Percentiles rank a stretch among this genome's conserved stretches.
Evolutionary conservation across 129 eudicot species (phyloP).

Genomic region (Centaurea solstitialis): DNA sequence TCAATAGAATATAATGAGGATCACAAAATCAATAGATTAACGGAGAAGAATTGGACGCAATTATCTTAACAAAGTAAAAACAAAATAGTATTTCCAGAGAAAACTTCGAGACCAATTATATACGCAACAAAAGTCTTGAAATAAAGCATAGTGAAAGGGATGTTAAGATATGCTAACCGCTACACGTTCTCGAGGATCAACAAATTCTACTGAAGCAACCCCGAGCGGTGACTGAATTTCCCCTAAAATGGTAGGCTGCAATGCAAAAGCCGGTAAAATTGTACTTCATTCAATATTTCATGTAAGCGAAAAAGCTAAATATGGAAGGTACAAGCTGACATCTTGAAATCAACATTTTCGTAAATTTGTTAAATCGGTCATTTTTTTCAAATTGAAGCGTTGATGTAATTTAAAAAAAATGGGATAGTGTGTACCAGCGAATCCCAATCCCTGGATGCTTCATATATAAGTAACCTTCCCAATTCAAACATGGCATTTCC

Average conservation of each 20-base stretch:
- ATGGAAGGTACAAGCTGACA: not conserved
- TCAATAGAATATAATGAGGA: not conserved
- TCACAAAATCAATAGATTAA: too few species aligned
- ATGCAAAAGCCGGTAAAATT: conserved; percentile 29
- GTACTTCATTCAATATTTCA: not conserved
- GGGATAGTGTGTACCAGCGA: conserved; percentile 59
- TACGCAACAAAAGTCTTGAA: not conserved
- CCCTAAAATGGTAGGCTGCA: conserved; percentile 80
- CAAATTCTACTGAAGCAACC: conserved; percentile 79
- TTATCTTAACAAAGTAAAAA: too few species aligned
- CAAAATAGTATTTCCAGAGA: too few species aligned
- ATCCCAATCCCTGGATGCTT: conserved; percentile 97
- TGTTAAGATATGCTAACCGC: conserved; percentile 54
- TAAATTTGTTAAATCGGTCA: not conserved
- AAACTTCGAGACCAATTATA: too few species aligned
- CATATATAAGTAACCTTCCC: conserved; percentile 93
- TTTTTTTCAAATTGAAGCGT: not conserved
- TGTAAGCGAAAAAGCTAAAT: not conserved
- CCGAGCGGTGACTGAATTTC: conserved; percentile 91
- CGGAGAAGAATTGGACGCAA: too few species aligned
- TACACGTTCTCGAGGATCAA: conserved; percentile 90
- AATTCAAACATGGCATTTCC: conserved; percentile 96
- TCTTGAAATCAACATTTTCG: not conserved
- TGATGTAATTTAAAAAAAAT: not conserved
- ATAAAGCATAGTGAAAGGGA: not conserved